These are phyloP conservation scores for Rhizoctonia solani DNA, from an alignment of 1,284 basidiomycete species.

Conservation along the genomic window DNA sequence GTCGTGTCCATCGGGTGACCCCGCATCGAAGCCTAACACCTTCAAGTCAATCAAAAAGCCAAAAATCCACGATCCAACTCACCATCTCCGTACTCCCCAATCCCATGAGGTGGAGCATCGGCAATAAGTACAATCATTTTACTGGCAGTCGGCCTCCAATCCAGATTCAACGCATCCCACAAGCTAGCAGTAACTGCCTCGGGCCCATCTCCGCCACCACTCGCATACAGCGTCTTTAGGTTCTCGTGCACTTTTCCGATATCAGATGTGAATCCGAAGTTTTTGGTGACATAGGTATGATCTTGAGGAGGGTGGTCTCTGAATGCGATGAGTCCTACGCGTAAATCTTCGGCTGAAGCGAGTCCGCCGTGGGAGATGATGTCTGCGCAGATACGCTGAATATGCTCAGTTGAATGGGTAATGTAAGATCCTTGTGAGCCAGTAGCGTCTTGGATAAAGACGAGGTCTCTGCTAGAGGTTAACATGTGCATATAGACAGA, in stretches of 20 bases:
- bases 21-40: slow-evolving; percentile 78
- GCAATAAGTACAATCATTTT: slow-evolving; percentile 97
- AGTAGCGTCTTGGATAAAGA: slow-evolving; percentile 89
- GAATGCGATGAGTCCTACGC: slow-evolving; percentile 88
- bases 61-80: slow-evolving; percentile 41
- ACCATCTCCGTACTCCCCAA: slow-evolving; percentile 93
- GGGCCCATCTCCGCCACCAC: slow-evolving; percentile 96
- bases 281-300: slow-evolving; percentile 90
- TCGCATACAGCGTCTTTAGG: slow-evolving; percentile 84
- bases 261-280: slow-evolving; percentile 92
- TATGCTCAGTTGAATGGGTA: slow-evolving; percentile 93
- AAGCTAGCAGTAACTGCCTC: slow-evolving; percentile 97
- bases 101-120: slow-evolving; percentile 96
- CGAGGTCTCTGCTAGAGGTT: slow-evolving; percentile 67
- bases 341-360: slow-evolving; percentile 81
- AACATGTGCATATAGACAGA: not conserved
- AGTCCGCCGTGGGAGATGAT: slow-evolving; percentile 95
- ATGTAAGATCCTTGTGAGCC: slow-evolving; percentile 78
- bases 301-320: slow-evolving; percentile 96
- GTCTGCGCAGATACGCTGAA: slow-evolving; percentile 94
- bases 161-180: slow-evolving; percentile 82
- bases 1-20: slow-evolving; percentile 91
- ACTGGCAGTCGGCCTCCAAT: slow-evolving; percentile 88
- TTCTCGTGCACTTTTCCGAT: slow-evolving; percentile 86
- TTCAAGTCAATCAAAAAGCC: not conserved